Evolutionary conservation across 179 eudicot genomes (phyloP).

Genomic region (Beta lomatogona): DNA sequence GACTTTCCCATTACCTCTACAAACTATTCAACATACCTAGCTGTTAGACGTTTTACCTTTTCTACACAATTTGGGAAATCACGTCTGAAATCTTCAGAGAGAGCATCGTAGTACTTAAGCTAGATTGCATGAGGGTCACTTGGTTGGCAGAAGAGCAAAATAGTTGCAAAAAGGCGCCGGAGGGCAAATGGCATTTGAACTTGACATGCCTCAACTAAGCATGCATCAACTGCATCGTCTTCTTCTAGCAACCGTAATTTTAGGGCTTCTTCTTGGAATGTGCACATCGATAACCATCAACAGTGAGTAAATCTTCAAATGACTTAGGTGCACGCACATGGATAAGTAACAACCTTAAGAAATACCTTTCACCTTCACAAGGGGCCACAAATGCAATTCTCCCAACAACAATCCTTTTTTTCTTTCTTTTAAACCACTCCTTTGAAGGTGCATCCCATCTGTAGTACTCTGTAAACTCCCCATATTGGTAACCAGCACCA

Average conservation of each 20-base stretch:
- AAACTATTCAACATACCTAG: not conserved
- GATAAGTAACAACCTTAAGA: slow-evolving; percentile 11
- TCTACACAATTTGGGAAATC: too few species aligned
- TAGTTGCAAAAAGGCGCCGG: slow-evolving; percentile 19
- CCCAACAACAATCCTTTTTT: slow-evolving; percentile 2
- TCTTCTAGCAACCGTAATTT: slow-evolving; percentile 11
- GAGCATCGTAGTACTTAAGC: slow-evolving; percentile 5
- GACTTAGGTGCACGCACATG: slow-evolving; percentile 28
- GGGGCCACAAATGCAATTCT: slow-evolving; percentile 20
- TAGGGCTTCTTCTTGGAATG: slow-evolving; percentile 17
- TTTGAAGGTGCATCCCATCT: too few species aligned
- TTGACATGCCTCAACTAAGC: slow-evolving; percentile 15
- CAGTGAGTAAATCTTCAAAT: slow-evolving; percentile 13
- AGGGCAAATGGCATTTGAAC: slow-evolving; percentile 25
- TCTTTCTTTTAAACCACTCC: too few species aligned
- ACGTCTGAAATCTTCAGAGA: slow-evolving; percentile 1
- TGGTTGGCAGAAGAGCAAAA: slow-evolving; percentile 21
- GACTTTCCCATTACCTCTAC: slow-evolving; percentile 1
- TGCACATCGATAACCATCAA: not conserved
- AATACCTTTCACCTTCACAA: slow-evolving; percentile 22
- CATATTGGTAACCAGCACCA: too few species aligned
- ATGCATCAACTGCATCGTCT: not conserved
- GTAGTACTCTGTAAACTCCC: too few species aligned
- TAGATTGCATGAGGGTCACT: not conserved
- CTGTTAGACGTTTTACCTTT: too few species aligned